Evolutionary conservation across 306 rosid genomes (phyloP), one percentile per base, ranked within the genome.

Genomic region (Astragalus membranaceus): DNA sequence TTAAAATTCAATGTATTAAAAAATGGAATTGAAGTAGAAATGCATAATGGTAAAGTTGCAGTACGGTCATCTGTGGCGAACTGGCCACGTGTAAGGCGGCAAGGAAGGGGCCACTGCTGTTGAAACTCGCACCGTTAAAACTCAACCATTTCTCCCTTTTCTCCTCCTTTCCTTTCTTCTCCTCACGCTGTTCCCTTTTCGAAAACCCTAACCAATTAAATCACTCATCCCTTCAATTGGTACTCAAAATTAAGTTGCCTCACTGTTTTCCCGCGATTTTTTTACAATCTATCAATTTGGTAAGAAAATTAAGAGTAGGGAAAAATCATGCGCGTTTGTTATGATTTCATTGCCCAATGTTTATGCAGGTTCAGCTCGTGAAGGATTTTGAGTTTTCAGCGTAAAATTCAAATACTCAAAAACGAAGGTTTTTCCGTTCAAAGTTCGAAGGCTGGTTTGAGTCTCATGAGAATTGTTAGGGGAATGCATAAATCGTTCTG

Each of bases 401-500:
- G 91, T 83, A 78, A 79, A 78, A 84, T 82, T 85, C 85, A 77
- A 26, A 12, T n/a, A 32, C 1, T 11, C 9, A 6, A 14, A 15
- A 14, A 15, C 68, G 81, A 84, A 78, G 91, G 83, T 83, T 83
- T 86, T 80, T 77, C 85, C 85, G 83, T 81, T 85, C 85, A 73
- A 78, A 85, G 86, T 87, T 78, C 55, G 81, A 77, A 77, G 7
- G 7, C 8, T 35, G 78, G 73, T 85, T 36, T 17, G 88, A 86
- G 90, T 92, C 98, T 92, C 84, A 92, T 92, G 98, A 89, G 88
- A 89, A 87, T 92, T 89, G 87, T 86, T 78, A 86, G 92, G 98
- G 96, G 90, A 89, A 89, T 92, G 98, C 98, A 84, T 90, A 89
- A 82, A 83, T 81, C 84, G 89, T 86, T 82, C 88, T 79, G 88